These are phyloP conservation scores for Candida freyschussii DNA, from an alignment of 1,139 yeast genomes.

Conservation along the genomic window DNA sequence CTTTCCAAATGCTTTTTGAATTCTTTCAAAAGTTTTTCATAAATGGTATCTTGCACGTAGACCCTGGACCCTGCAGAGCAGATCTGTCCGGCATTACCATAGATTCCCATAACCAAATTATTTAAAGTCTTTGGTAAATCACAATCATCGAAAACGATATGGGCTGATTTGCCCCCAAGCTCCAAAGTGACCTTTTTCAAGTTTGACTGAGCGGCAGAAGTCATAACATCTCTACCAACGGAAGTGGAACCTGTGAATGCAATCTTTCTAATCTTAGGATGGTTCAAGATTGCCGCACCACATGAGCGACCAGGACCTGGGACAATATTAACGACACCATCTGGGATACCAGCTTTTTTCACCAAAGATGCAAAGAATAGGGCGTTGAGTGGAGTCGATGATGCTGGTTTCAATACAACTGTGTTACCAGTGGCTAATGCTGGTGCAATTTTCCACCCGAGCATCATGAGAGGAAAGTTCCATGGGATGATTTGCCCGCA, in stretches of 20 bases:
- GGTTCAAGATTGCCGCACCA: slow-evolving; percentile 68
- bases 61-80: slow-evolving; percentile 86
- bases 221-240: slow-evolving; percentile 68
- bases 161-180: slow-evolving; percentile 84
- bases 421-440: slow-evolving; percentile 80
- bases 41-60: slow-evolving; percentile 69
- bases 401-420: slow-evolving; percentile 70
- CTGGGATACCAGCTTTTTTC: slow-evolving; percentile 71
- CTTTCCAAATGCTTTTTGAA: slow-evolving; percentile 53
- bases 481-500: slow-evolving; percentile 89
- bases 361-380: slow-evolving; percentile 57
- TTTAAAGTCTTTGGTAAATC: slow-evolving; percentile 58
- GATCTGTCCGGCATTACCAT: slow-evolving; percentile 81
- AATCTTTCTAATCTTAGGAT: slow-evolving; percentile 67
- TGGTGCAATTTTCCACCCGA: slow-evolving; percentile 78
- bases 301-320: slow-evolving; percentile 73
- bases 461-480: slow-evolving; percentile 83
- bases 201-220: slow-evolving; percentile 58
- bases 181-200: slow-evolving; percentile 80
- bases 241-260: slow-evolving; percentile 84
- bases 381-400: slow-evolving; percentile 74
- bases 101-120: slow-evolving; percentile 55
- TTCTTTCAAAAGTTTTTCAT: slow-evolving; percentile 56
- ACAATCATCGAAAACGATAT: slow-evolving; percentile 70
- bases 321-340: slow-evolving; percentile 72